Base-by-base conservation (phyloP, 768 basidiomycete species). In the Lanmaoa pseudosensibilis region DNA sequence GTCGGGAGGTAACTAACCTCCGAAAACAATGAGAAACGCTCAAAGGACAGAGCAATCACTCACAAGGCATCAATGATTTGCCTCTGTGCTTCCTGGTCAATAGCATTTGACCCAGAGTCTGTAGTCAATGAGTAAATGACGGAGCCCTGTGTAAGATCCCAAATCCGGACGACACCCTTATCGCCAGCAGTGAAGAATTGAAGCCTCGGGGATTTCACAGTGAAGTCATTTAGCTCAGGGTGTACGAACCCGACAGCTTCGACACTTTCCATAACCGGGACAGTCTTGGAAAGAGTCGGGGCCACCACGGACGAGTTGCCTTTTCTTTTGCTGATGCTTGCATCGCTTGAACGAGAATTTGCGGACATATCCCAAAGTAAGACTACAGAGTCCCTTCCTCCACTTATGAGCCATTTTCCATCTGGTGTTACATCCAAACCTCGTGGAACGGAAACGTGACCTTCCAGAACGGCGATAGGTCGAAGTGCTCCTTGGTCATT, bases 391-490 rank as follows among this genome's bases (percentile, higher is more conserved):
- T 99, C 97, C 55, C 97, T 78, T 27, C 95, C 96, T 16, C 92
- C 95, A 55, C 87, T 94, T 55, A 98, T 76, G 23, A 97, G 80
- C 88, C 90, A 95, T 66, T 85, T 84, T 13, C 95, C 96, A 68
- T 98, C 94, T 8, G 71, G 68, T 5, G 90, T 89, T 23, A 94
- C 83, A 64, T 90, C 93, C 38, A 98, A 78, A 8, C 93, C 94
- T 54, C 97, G 80, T 11, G 96, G 94, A 37, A 98, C 95, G 37
- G 92, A 94, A 40, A 91, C 90, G 71, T 99, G 97, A 0, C 95
- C 97, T 64, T 98, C 95, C 18, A 99, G 77, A n/a, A 95, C 80
- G 12, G 86, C 86, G 55, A 87, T 76, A 43, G 92, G 84, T 70
- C 88, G 84, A 53, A 83, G 77, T 18, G 77, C 74, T 37, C 80